Evolutionary conservation across 73 alveolate species (phyloP), one percentile per base, ranked within the genome.

Genomic region (Paramecium biaurelia): DNA sequence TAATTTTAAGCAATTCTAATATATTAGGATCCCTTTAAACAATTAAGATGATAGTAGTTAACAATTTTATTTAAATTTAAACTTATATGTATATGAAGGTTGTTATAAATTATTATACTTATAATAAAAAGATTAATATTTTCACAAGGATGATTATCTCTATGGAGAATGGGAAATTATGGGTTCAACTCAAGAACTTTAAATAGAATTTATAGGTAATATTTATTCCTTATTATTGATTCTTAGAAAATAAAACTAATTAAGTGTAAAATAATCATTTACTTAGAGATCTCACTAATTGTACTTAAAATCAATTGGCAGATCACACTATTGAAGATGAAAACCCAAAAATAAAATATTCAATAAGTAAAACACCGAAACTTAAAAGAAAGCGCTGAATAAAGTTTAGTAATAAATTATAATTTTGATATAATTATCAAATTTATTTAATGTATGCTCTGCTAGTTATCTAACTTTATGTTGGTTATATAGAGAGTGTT

Each of bases 101-200:
- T 74, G 87, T 37, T 74, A 34, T 74, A 74, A 34, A 74, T 74
- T 74, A 41, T 28, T 37, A 37, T 74, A 74, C 38, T 74, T 74
- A 32, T 26, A n/a, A 37, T 37, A 28, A 74, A 74, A 32, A 74
- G 37, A 37, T 5, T 8, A 5, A 34, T 23, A 74, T 74, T 32
- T 11, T 8, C 9, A 12, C 3, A n/a, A 34, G 1, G 14, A 32
- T 32, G 59, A 74, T 10, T 21, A 37, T 4, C 28, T 37, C n/a
- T 74, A 15, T 37, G 87, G 87, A 34, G 57, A n/a, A 74, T 74
- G 67, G 63, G 87, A 74, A 34, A 41, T 34, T n/a, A 37, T 34
- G 35, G 67, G 87, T 23, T 34, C 32, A 32, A n/a, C 37, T 20
- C 5, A 74, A 74, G n/a, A 74, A 74, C 34, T 74, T 41, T 1